A percentile compares a stretch with the other conserved stretches of the same genome.
Evolutionary conservation across 352 stramenopile species (phyloP).

Genomic region (Lagenidium sp.): DNA sequence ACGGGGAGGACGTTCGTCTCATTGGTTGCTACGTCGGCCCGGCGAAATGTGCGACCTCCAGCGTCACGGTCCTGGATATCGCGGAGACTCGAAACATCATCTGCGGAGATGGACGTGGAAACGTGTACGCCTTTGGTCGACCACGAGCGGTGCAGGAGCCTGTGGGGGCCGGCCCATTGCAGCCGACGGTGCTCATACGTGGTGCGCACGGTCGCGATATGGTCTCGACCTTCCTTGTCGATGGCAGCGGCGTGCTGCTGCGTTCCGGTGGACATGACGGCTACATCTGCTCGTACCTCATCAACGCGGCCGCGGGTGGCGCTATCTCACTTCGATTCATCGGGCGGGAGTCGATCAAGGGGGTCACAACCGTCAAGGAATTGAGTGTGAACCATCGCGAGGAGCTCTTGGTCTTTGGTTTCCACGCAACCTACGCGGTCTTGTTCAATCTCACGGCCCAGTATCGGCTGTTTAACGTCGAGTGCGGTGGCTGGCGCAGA

Average conservation of each 20-base stretch:
- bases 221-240: constrained; percentile 46
- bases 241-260: constrained; percentile 17
- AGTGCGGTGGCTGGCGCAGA: constrained; percentile 77
- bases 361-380: constrained; percentile 66
- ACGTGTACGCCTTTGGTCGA: constrained; percentile 52
- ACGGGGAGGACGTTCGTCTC: constrained; percentile 12
- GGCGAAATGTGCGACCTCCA: constrained; percentile 44
- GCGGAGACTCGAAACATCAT: constrained; percentile 37
- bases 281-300: constrained; percentile 56
- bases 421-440: constrained; percentile 63
- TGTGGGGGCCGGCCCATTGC: neutral
- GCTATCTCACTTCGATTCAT: constrained; percentile 22
- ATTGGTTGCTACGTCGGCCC: constrained; percentile 43
- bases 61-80: constrained; percentile 38
- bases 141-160: constrained; percentile 5
- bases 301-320: constrained; percentile 18
- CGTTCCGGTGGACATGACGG: constrained; percentile 79
- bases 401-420: constrained; percentile 78
- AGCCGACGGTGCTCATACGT: constrained; percentile 28
- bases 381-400: constrained; percentile 25
- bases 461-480: constrained; percentile 66
- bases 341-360: constrained; percentile 65
- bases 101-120: constrained; percentile 66
- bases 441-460: constrained; percentile 66
- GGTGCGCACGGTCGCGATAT: constrained; percentile 57